Conservation (phyloP, 306 rosid species). For the Albizia julibrissin region DNA sequence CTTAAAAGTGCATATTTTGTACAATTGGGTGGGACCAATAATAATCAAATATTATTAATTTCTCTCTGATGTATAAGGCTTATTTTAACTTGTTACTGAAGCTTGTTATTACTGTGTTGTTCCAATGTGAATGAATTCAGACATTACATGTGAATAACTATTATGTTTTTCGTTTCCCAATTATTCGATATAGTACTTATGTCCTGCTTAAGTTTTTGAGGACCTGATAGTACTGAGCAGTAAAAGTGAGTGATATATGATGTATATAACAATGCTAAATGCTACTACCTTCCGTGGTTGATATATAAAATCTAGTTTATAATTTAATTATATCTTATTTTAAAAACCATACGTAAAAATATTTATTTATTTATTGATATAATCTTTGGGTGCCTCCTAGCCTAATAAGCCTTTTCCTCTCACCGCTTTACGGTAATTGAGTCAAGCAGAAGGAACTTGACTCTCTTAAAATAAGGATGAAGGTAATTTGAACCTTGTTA, state of each 20-base stretch:
- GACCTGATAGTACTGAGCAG: background rate
- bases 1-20: slow-evolving; percentile 35
- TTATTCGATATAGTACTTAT: background rate
- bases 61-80: background rate
- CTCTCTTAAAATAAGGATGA: no score
- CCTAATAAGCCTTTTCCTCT: no score
- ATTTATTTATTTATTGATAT: no score
- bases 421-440: no score
- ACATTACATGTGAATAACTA: slow-evolving; percentile 43
- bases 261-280: background rate
- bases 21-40: slow-evolving; percentile 32
- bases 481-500: no score
- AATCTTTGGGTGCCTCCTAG: no score
- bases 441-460: no score
- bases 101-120: slow-evolving; percentile 38
- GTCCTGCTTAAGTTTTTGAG: background rate
- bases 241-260: background rate
- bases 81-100: slow-evolving; percentile 39
- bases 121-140: slow-evolving; percentile 3
- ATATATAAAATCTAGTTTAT: no score
- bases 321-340: no score
- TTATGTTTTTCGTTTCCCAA: slow-evolving; percentile 23
- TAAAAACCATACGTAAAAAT: no score
- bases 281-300: no score
- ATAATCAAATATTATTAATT: background rate